Conservation (phyloP, 2,329 filamentous ascomycete species). For the Fusarium proliferatum region DNA sequence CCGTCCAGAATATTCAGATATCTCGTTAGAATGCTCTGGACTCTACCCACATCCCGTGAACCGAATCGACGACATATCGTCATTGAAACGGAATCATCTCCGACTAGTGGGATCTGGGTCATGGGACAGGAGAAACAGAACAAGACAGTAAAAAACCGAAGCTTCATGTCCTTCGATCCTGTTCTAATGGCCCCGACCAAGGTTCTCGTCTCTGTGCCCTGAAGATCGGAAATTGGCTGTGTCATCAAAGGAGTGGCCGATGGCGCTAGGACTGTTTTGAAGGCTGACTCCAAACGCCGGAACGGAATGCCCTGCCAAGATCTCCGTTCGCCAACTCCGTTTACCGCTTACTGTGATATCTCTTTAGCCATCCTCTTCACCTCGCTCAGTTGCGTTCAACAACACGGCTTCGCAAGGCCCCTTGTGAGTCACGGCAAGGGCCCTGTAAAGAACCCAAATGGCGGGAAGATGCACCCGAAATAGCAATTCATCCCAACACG, state of each 20-base stretch:
- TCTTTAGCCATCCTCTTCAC: neutral
- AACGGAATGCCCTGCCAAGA: constrained; percentile 19
- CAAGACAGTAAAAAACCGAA: constrained; percentile 20
- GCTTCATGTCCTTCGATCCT: constrained; percentile 5
- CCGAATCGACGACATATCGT: constrained; percentile 2
- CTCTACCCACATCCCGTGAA: neutral
- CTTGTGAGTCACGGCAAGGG: constrained; percentile 19
- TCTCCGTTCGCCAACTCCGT: constrained; percentile 19
- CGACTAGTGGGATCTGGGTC: neutral
- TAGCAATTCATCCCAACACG: constrained; percentile 15
- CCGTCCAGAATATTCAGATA: neutral
- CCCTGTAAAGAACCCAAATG: constrained; percentile 3
- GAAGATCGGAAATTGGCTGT: constrained; percentile 43
- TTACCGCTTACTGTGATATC: constrained; percentile 3
- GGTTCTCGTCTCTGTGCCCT: constrained; percentile 13
- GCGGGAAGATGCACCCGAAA: constrained; percentile 3
- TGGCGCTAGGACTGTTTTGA: constrained; percentile 27
- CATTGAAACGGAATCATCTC: constrained; percentile 3
- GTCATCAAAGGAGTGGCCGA: constrained; percentile 44
- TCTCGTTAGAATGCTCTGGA: constrained; percentile 5
- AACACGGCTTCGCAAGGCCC: neutral
- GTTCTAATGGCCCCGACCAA: neutral
- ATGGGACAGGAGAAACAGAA: neutral
- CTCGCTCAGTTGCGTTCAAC: neutral
- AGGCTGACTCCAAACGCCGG: constrained; percentile 25